These are phyloP conservation scores for Backusella mclennaniae DNA, from an alignment of 192 early-diverging fungal genomes.

Conservation along the genomic window DNA sequence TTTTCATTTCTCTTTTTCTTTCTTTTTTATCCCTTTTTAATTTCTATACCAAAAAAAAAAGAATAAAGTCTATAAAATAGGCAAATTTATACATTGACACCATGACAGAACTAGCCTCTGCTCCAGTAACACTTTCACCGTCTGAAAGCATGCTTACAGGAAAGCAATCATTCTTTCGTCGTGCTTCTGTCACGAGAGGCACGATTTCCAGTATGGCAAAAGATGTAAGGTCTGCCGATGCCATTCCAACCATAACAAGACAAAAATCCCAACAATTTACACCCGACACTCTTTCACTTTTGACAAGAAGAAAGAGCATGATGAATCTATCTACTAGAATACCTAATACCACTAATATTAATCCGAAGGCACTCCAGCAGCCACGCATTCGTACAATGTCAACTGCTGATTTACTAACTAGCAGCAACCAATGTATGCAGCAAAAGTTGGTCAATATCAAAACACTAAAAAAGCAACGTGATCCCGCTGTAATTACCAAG, in stretches of 20 bases:
- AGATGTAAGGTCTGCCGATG: background rate
- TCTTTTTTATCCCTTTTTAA: background rate
- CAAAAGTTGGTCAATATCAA: background rate
- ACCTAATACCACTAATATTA: background rate
- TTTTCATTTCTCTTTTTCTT: background rate
- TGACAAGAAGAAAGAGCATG: conserved; percentile 10
- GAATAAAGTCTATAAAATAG: background rate
- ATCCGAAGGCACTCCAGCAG: background rate
- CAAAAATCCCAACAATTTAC: background rate
- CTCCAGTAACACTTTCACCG: background rate
- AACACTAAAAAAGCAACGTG: conserved; percentile 1
- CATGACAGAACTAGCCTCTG: conserved; percentile 1
- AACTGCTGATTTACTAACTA: background rate
- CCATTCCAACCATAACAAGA: background rate
- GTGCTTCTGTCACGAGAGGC: background rate
- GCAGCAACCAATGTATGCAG: conserved; percentile 1
- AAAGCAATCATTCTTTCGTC: background rate
- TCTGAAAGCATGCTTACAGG: background rate
- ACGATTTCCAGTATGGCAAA: conserved; percentile 10
- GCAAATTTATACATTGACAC: background rate
- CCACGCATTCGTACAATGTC: conserved; percentile 6
- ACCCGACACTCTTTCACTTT: background rate
- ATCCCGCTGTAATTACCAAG: background rate
- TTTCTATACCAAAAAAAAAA: background rate
- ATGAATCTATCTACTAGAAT: background rate